Percentiles rank a stretch among this genome's conserved stretches.
Conservation (phyloP, 2,329 filamentous ascomycete genomes). For the Verticillium klebahnii region DNA sequence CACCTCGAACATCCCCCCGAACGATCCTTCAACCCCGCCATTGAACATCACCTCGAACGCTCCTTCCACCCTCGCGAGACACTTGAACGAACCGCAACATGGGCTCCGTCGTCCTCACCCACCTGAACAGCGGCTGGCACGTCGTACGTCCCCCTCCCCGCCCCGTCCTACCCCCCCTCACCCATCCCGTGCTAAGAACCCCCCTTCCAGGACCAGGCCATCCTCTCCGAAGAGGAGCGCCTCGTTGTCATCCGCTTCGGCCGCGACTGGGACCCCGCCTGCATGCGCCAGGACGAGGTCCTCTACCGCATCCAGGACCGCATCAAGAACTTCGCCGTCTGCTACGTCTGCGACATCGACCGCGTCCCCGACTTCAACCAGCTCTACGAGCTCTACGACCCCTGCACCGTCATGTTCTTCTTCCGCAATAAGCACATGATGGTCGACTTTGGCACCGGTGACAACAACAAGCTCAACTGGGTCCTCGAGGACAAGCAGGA, state of each 20-base stretch:
- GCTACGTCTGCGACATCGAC: slow-evolving; percentile 75
- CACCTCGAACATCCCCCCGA: neutral
- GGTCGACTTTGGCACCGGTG: slow-evolving; percentile 95
- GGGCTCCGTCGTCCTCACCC: slow-evolving; percentile 88
- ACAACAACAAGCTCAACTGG: slow-evolving; percentile 91
- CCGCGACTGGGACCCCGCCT: slow-evolving; percentile 75
- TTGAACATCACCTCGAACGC: too few relatives aligned
- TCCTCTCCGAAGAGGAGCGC: slow-evolving; percentile 73
- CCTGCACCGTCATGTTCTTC: slow-evolving; percentile 94
- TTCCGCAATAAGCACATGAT: slow-evolving; percentile 99
- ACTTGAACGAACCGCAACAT: slow-evolving; percentile 23
- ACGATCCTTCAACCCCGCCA: neutral
- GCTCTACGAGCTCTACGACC: slow-evolving; percentile 66
- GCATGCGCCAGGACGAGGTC: slow-evolving; percentile 78
- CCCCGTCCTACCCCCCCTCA: slow-evolving; percentile 12
- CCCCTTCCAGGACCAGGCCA: slow-evolving; percentile 7
- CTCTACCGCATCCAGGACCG: slow-evolving; percentile 82
- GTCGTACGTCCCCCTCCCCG: slow-evolving; percentile 89
- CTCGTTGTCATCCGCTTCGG: slow-evolving; percentile 93
- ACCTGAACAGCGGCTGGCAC: slow-evolving; percentile 91
- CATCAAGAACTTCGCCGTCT: slow-evolving; percentile 85
- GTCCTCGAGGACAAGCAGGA: slow-evolving; percentile 96
- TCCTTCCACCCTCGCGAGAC: neutral
- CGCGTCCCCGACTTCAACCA: slow-evolving; percentile 89
- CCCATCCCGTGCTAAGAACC: too few relatives aligned